A percentile compares a stretch with the other conserved stretches of the same genome.
phyloP scores from a whole-genome alignment of 305 asterid species.

The Solanum hybrid region DNA sequence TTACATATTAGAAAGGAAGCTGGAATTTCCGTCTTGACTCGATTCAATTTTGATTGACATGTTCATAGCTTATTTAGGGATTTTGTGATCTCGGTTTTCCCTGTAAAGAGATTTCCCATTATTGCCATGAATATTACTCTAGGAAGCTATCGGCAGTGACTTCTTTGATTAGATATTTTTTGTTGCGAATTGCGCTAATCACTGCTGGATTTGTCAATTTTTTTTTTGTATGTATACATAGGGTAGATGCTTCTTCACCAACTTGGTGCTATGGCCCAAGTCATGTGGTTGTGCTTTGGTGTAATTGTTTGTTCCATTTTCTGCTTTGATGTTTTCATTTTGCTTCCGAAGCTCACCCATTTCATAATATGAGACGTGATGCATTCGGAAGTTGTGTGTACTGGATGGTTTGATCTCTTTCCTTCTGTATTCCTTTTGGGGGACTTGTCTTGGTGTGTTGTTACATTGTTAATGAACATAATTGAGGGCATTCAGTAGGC shows the following conservation, averaged over 20 bases:
- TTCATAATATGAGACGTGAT: background rate
- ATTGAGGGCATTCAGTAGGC: background rate
- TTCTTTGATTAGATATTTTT: background rate
- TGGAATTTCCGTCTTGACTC: background rate
- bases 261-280: background rate
- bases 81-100: background rate
- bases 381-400: background rate
- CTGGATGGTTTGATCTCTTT: background rate
- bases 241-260: conserved; percentile 2
- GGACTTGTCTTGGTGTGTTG: background rate
- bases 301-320: background rate
- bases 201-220: background rate
- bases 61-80: background rate
- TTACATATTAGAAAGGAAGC: background rate
- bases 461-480: background rate
- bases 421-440: background rate
- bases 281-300: background rate
- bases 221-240: background rate
- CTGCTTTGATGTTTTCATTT: background rate
- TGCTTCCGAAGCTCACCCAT: background rate
- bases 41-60: background rate
- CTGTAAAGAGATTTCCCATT: background rate
- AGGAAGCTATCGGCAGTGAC: background rate
- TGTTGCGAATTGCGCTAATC: background rate
- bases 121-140: background rate